These are phyloP conservation scores for Hypoxylon sp. DNA, from an alignment of 2,329 filamentous ascomycete species.

Conservation along the genomic window DNA sequence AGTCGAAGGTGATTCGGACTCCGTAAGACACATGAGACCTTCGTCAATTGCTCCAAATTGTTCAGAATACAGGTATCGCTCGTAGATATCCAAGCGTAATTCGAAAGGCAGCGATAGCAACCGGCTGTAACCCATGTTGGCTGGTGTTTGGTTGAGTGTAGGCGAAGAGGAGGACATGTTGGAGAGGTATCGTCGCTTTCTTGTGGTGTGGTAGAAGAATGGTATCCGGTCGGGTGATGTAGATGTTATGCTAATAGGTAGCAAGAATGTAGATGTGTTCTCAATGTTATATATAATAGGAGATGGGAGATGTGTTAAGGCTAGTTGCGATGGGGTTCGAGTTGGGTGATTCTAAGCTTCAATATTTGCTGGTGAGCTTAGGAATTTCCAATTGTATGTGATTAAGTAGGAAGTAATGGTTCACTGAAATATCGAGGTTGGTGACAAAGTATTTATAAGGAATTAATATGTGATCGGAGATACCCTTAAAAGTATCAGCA, in stretches of 20 bases:
- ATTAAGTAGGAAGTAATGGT: not conserved
- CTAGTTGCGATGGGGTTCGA: too few relatives aligned
- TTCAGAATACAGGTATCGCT: not conserved
- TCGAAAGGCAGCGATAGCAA: not conserved
- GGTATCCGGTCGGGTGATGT: not conserved
- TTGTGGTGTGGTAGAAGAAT: not conserved
- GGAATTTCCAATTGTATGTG: not conserved
- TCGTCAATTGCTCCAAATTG: not conserved
- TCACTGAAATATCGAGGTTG: not conserved
- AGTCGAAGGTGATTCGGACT: not conserved
- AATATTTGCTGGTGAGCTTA: not conserved
- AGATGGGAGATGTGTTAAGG: not conserved
- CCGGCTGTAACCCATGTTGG: not conserved
- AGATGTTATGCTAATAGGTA: not conserved
- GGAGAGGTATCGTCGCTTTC: not conserved
- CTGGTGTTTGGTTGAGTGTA: not conserved
- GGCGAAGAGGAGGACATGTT: not conserved
- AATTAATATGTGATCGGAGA: not conserved
- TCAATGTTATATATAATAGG: not conserved
- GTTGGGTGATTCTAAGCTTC: not conserved
- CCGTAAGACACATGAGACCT: not conserved
- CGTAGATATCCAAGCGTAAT: conserved; percentile 2
- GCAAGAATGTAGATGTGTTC: not conserved
- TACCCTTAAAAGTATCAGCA: not conserved
- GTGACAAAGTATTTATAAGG: not conserved